Base-by-base conservation (phyloP, 441 rosid genomes). In the Jatropha podagrica region DNA sequence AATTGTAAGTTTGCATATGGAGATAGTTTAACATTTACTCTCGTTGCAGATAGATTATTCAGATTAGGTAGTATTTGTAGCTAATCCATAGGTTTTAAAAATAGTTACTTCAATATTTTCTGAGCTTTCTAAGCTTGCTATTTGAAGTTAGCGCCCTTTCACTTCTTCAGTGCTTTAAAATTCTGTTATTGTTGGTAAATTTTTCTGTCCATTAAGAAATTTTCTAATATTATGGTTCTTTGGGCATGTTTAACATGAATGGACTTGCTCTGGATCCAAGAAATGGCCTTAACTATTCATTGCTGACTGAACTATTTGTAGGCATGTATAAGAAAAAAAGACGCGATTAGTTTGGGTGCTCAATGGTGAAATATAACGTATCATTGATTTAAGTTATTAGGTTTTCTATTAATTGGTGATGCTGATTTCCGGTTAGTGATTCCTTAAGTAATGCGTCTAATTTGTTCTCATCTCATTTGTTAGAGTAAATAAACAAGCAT, bases 11-110 rank as follows among this genome's bases (percentile, higher is more conserved):
- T 32, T 64, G 51, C 64, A 37, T 3, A 56, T 54, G 63, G 46
- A 41, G 41, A 26, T 15, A 73, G 52, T 73, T 64, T 4, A 17
- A 42, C 20, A 3, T 20, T 52, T 64, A 20, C n/a, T 73, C 37
- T 62, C 5, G 37, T 65, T 65, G 48, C 65, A 38, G 61, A 23
- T 65, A 49, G 56, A 65, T 65, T 74, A 38, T 55, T 56, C 64
- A 13, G 8, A 42, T 17, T 51, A 58, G 52, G 60, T 49, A 14
- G 14, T 11, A 54, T 18, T 37, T 51, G 26, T 18, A 7, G 61
- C 15, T 52, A 44, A 54, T 14, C 7, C 7, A 49, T 68, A n/a
- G 40, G 14, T 23, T 3, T 11, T 20, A n/a, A 1, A 13, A 20
- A 44, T 9, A 9, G 7, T 44, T 5, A 44, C 12, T 49, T 68